Base-by-base conservation (phyloP, 257 asterid species). In the Primulina huaijiensis region DNA sequence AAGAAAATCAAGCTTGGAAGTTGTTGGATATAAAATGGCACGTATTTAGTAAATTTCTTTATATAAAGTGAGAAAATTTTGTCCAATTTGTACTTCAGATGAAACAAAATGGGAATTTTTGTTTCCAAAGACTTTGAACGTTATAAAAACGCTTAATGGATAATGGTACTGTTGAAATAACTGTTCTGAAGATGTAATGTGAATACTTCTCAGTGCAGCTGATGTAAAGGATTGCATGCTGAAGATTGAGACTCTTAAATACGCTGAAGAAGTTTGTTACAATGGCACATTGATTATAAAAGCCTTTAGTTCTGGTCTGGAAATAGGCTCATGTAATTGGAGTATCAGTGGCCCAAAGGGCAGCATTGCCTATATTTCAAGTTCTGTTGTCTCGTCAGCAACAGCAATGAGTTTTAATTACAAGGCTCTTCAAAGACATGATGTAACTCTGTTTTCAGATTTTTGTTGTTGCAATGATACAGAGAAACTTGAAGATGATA, bases 281-380 rank as follows among this genome's bases (percentile, higher is more conserved):
- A 87, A 87, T 81, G 99, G 99, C 80, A 76, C 82, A 57, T 76
- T 93, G 83, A 75, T 79, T 35, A 60, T 90, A 74, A 83, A 85
- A 78, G 85, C 96, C 21, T 80, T 83, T 71, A 87, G 96, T 78
- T 93, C 99, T 68, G 97, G 97, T 72, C 82, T 90, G 74, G 97
- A 93, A 66, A 85, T 93, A 67, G 99, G 99, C 73, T 81, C 97
- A 23, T 90, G 92, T 76, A 93, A 89, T 72, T 90, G 99, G 97
- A 82, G 80, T 59, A 87, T 93, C 74, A 69, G 64, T 56, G 64
- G 86, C 73, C 97, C 92, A 53, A 79, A 81, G 76, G 89, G 89
- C 77, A 83, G 79, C 70, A 62, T 84, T 56, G 77, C 85, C 21
- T 93, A 87, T 76, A 68, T 93, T 62, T 89, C 99, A 61, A 80